A percentile compares a stretch with the other conserved stretches of the same genome.
Conservation (phyloP, 2,329 filamentous ascomycete genomes). For the Verruconis gallopava region DNA sequence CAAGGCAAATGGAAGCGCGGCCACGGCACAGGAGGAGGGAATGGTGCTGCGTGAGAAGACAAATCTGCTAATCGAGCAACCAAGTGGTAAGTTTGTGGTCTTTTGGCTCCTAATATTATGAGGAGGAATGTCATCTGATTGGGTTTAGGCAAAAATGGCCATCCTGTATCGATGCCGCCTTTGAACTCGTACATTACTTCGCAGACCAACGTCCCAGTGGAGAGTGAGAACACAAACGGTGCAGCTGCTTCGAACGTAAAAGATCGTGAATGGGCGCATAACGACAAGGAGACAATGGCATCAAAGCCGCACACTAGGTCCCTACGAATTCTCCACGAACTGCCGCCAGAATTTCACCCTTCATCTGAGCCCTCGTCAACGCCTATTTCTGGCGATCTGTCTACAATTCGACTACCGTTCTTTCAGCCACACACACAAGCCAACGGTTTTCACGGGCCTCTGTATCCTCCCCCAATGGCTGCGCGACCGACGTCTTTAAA, state of each 20-base stretch:
- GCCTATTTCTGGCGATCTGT: constrained; percentile 3
- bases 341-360: neutral
- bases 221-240: neutral
- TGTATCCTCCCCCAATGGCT: neutral
- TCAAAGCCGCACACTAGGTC: neutral
- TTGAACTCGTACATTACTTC: neutral
- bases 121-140: neutral
- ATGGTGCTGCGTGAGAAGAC: neutral
- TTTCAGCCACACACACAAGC: neutral
- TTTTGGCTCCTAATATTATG: neutral
- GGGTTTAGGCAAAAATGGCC: neutral
- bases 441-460: neutral
- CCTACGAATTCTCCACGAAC: neutral
- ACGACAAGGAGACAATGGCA: neutral
- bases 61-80: neutral
- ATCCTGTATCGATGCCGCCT: neutral
- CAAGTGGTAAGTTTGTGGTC: constrained; percentile 1
- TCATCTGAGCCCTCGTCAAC: constrained; percentile 2
- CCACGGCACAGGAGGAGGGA: neutral
- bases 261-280: neutral
- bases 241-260: neutral
- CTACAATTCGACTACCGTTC: neutral
- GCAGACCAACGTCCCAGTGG: neutral
- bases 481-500: neutral
- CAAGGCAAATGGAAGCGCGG: neutral